A percentile compares a stretch with the other conserved stretches of the same genome.
These are phyloP conservation scores for Neurospora sp. DNA, from an alignment of 495 filamentous ascomycete genomes.

Conservation along the genomic window DNA sequence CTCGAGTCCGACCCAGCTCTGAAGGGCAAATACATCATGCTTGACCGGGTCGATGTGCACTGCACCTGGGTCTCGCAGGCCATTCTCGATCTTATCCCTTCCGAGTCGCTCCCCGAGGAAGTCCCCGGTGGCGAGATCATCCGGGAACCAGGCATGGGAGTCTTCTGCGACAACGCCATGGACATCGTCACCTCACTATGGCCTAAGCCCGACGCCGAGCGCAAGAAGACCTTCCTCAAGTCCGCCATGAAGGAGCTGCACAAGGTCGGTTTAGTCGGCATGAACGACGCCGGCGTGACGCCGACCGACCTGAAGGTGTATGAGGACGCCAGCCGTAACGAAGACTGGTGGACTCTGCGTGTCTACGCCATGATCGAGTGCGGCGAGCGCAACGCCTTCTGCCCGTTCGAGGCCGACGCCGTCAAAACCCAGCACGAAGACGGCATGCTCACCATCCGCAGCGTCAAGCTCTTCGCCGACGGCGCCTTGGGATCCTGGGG, in stretches of 20 bases:
- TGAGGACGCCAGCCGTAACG: slow-evolving; percentile 32
- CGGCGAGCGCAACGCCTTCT: slow-evolving; percentile 48
- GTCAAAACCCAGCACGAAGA: slow-evolving; percentile 26
- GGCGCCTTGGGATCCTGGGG: slow-evolving; percentile 58
- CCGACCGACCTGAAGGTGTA: slow-evolving; percentile 41
- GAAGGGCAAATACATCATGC: slow-evolving; percentile 49
- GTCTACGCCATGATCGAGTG: slow-evolving; percentile 59
- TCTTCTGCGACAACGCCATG: slow-evolving; percentile 64
- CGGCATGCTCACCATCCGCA: slow-evolving; percentile 38
- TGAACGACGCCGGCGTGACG: slow-evolving; percentile 51
- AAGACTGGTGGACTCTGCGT: slow-evolving; percentile 43
- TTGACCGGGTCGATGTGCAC: slow-evolving; percentile 57
- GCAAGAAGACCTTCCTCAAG: slow-evolving; percentile 39
- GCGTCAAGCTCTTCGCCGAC: slow-evolving; percentile 54
- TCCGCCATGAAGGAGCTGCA: slow-evolving; percentile 49
- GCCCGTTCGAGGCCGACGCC: slow-evolving; percentile 36
- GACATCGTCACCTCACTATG: slow-evolving; percentile 45
- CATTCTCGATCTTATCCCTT: slow-evolving; percentile 44
- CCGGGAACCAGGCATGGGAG: slow-evolving; percentile 46
- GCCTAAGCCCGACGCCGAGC: slow-evolving; percentile 39
- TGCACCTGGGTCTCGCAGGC: slow-evolving; percentile 54
- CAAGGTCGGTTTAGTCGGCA: slow-evolving; percentile 49
- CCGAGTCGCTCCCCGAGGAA: slow-evolving; percentile 34
- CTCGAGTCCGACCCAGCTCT: slow-evolving; percentile 41
- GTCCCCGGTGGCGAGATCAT: slow-evolving; percentile 51